Evolutionary conservation across 163 green algal genomes (phyloP).

Genomic region (Chlorella variabilis): DNA sequence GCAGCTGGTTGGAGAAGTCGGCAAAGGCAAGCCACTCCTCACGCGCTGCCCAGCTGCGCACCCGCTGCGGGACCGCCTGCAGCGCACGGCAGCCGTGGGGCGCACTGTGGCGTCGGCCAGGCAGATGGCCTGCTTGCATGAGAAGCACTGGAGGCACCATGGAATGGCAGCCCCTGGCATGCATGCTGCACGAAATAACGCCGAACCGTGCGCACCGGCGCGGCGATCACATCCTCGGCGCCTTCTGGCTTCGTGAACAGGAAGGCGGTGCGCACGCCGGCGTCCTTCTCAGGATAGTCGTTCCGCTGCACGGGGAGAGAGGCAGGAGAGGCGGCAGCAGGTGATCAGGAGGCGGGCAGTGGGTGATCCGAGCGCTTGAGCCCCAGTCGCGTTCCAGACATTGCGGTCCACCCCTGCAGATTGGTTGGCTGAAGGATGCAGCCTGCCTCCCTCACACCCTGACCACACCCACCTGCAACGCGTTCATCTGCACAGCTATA

Average conservation of each 20-base stretch:
- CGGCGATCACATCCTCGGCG: conserved; percentile 1
- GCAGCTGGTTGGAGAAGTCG: conserved; percentile 45
- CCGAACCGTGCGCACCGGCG: conserved; percentile 23
- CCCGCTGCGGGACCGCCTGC: background rate
- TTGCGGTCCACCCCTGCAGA: too few relatives aligned
- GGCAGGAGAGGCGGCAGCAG: background rate
- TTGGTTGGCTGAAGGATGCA: too few relatives aligned
- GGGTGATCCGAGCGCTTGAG: too few relatives aligned
- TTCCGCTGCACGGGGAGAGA: conserved; percentile 60
- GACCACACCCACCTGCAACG: conserved; percentile 43
- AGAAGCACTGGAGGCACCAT: too few relatives aligned
- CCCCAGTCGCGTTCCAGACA: too few relatives aligned
- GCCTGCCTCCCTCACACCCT: too few relatives aligned
- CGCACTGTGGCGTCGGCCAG: too few relatives aligned
- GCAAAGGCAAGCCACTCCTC: conserved; percentile 36
- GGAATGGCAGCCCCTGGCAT: too few relatives aligned
- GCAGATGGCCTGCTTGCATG: too few relatives aligned
- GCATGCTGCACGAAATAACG: too few relatives aligned
- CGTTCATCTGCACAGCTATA: conserved; percentile 20
- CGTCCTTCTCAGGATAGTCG: conserved; percentile 64
- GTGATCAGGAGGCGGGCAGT: too few relatives aligned
- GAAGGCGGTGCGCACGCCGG: conserved; percentile 58
- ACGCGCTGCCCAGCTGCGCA: conserved; percentile 29
- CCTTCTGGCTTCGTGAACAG: conserved; percentile 57
- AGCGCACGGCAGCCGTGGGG: too few relatives aligned